phyloP scores from a whole-genome alignment of 2,329 filamentous ascomycete species.

The Fusarium oligoseptatum region DNA sequence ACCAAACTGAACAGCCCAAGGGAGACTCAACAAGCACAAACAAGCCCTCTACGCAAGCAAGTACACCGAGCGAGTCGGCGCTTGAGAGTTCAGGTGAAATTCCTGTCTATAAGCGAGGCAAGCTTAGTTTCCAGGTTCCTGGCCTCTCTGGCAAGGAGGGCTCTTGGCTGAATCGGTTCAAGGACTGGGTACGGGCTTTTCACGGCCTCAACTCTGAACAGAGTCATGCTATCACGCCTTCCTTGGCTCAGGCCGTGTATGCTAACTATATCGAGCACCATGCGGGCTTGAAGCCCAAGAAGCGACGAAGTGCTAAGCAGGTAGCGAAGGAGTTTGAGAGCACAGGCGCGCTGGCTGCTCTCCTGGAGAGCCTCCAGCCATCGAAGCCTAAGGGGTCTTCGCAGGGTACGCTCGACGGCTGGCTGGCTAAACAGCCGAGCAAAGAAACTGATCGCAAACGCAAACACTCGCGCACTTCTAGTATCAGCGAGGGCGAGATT shows the following conservation, averaged over 20 bases:
- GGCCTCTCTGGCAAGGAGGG: constrained; percentile 45
- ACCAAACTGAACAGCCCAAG: constrained; percentile 5
- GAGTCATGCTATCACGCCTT: constrained; percentile 41
- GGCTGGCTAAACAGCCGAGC: constrained; percentile 10
- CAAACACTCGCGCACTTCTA: constrained; percentile 38
- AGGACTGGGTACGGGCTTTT: constrained; percentile 52
- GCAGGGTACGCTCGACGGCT: constrained; percentile 20
- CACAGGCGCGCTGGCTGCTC: constrained; percentile 41
- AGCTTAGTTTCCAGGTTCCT: constrained; percentile 46
- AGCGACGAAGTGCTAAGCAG: constrained; percentile 49
- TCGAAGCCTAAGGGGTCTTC: not conserved
- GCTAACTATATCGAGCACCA: constrained; percentile 49
- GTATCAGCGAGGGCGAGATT: constrained; percentile 36
- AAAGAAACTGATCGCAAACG: constrained; percentile 20
- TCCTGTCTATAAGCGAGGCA: constrained; percentile 38
- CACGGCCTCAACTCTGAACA: constrained; percentile 44
- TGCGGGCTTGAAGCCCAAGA: constrained; percentile 51
- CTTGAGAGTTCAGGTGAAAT: constrained; percentile 34
- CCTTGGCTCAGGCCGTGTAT: constrained; percentile 45
- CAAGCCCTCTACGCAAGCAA: constrained; percentile 7
- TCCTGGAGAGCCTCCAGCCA: constrained; percentile 37
- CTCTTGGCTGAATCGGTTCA: constrained; percentile 53
- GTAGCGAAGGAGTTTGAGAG: constrained; percentile 46
- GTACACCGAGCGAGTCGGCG: constrained; percentile 19
- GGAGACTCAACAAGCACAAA: constrained; percentile 18